Base-by-base conservation (phyloP, 805 yeast species). In the Kuraishia ogatae region DNA sequence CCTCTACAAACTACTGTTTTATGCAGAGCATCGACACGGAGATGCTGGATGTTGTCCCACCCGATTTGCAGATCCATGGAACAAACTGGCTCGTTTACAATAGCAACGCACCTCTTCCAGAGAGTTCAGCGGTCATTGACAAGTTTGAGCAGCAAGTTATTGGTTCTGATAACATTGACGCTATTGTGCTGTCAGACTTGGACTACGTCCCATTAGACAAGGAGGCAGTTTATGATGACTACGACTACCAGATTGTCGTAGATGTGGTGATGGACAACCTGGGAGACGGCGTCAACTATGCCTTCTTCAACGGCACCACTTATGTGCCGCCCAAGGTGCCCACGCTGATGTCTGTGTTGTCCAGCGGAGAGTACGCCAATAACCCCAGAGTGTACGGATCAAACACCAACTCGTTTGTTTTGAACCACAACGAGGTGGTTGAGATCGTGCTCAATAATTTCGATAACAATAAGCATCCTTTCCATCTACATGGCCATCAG, bases 391-490 rank as follows among this genome's bases (percentile, higher is more conserved):
- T 92, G 53, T 93, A 87, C 64, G 93, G 96, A 51, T 75, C 85
- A 20, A 84, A 83, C 63, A 83, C 86, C 54, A 84, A 84, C 64
- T 71, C 87, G 0, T 78, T 77, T 61, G 76, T 89, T 1, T 70
- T 90, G 22, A 79, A 81, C 55, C 65, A 74, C 4, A 81, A 80
- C 53, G 89, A 85, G 52, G 78, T 84, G 47, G 76, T 92, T 51
- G 97, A 91, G 62, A 70, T 91, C 50, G 87, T 89, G 1, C 66
- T 91, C 50, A 87, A 89, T 66, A 92, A 91, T 65, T 77, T 75
- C 63, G 97, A 91, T 67, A 84, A 86, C 2, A 88, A 90, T 57
- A 83, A 83, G 60, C 92, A 85, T 67, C 90, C 90, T 22, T 85
- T 85, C 81, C 92, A 85, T 67, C 75, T 85, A 61, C 92, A 85